These are phyloP conservation scores for Flammula alnicola DNA, from an alignment of 1,284 basidiomycete species.

Conservation along the genomic window DNA sequence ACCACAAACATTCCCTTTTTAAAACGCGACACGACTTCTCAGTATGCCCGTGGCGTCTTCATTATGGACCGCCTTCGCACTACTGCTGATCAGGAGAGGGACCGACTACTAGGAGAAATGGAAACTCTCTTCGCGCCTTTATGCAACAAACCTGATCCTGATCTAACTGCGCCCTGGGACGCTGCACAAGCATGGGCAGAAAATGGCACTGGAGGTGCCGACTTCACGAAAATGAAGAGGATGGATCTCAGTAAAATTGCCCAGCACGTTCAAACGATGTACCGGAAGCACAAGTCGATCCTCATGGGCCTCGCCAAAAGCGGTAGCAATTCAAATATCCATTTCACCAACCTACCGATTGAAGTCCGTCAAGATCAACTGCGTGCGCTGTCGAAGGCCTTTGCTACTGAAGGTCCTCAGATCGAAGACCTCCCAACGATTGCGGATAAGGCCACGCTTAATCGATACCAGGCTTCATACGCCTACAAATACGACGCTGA, in stretches of 20 bases:
- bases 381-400: conserved; percentile 29
- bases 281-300: conserved; percentile 17
- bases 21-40: conserved; percentile 10
- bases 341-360: conserved; percentile 45
- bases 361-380: conserved; percentile 38
- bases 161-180: conserved; percentile 29
- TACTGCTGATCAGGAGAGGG: conserved; percentile 20
- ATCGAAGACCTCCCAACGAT: conserved; percentile 24
- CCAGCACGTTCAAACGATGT: conserved; percentile 28
- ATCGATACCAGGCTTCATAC: conserved; percentile 49
- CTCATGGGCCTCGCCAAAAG: conserved; percentile 9
- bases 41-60: conserved; percentile 18
- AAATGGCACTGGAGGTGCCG: conserved; percentile 14
- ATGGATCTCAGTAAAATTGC: conserved; percentile 29
- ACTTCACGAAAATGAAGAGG: conserved; percentile 21
- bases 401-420: conserved; percentile 24
- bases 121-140: conserved; percentile 18
- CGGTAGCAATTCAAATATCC: conserved; percentile 4
- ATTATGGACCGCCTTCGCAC: conserved; percentile 26
- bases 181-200: conserved; percentile 25
- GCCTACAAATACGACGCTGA: conserved; percentile 48
- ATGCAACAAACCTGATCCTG: conserved; percentile 11
- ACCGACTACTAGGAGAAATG: conserved; percentile 15
- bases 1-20: conserved; percentile 13
- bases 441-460: conserved; percentile 32